Evolutionary conservation across 1,139 yeast genomes (phyloP).

Genomic region (Scheffersomyces parashehatae): DNA sequence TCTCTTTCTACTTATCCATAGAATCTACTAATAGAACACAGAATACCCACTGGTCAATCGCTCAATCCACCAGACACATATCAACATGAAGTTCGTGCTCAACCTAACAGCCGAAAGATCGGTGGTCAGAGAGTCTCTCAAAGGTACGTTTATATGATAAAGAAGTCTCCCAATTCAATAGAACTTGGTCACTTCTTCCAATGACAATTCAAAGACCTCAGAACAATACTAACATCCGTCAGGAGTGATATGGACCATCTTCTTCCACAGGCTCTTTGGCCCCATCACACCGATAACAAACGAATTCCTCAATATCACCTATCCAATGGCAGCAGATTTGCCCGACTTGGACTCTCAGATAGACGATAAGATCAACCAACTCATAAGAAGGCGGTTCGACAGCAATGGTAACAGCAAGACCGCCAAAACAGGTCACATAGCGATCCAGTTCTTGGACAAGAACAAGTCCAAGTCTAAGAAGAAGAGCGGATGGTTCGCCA

Average conservation of each 20-base stretch:
- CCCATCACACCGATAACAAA: slow-evolving; percentile 55
- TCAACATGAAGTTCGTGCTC: slow-evolving; percentile 39
- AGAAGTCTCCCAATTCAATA: not conserved
- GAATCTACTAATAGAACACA: too few species aligned
- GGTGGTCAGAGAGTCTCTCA: slow-evolving; percentile 44
- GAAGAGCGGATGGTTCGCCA: slow-evolving; percentile 47
- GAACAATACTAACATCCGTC: slow-evolving; percentile 18
- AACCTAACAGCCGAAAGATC: slow-evolving; percentile 43
- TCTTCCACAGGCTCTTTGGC: slow-evolving; percentile 73
- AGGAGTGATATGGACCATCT: slow-evolving; percentile 67
- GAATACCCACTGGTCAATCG: not conserved
- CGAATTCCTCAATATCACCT: slow-evolving; percentile 46
- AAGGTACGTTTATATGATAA: slow-evolving; percentile 34
- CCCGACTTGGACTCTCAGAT: slow-evolving; percentile 48
- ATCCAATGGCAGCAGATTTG: slow-evolving; percentile 43
- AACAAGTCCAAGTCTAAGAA: slow-evolving; percentile 30
- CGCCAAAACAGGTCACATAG: slow-evolving; percentile 22
- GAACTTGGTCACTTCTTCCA: not conserved
- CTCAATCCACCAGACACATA: not conserved
- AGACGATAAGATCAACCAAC: slow-evolving; percentile 39
- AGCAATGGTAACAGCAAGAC: slow-evolving; percentile 2
- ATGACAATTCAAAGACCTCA: not conserved
- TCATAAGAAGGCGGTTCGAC: slow-evolving; percentile 33
- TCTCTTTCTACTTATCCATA: too few species aligned
- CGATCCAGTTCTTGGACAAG: slow-evolving; percentile 31